Base-by-base conservation (phyloP, 257 asterid species). In the Solanum rostratum region DNA sequence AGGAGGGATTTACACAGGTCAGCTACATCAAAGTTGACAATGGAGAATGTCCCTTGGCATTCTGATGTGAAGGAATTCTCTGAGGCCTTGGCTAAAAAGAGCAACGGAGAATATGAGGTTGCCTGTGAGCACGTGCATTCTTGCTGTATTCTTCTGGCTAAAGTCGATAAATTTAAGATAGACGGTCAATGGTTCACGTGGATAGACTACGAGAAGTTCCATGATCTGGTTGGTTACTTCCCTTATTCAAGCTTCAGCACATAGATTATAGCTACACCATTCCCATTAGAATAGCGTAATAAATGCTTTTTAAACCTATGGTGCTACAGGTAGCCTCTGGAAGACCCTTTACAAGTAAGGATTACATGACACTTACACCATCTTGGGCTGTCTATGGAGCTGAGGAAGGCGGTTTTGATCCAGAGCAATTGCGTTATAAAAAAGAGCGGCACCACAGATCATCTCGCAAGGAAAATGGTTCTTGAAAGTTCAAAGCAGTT, bases 11-110 rank as follows among this genome's bases (percentile, higher is more conserved):
- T 14, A 86, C 59, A 83, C 94, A 95, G 98, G 90, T 86, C 99
- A 65, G 98, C 99, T 81, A 97, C 99, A 50, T 97, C 99, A 20
- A 97, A 97, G 88, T 85, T 96, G 87, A 96, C 98, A 16, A 97
- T 95, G 99, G 99, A 94, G 91, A 97, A 97, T 84, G 99, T 97
- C 30, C 99, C 99, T 2, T 95, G 98, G 99, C 99, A 97, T 91
- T 12, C 94, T 82, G 99, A 97, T 88, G 99, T 96, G 66, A 92
- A 93, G 84, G 95, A 90, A 59, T 97, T 97, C 83, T 97, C 98
- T 0, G 98, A 93, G 88, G 97, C 97, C 39, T 86, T 97, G 84
- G 92, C 94, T 85, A 88, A 70, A 84, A 97, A 91, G 91, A 97
- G 98, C 93, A 90, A 92, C 2, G 97, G 98, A 62, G 93, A 89